phyloP scores from a whole-genome alignment of 2,329 filamentous ascomycete genomes.

The Xylaria sp. region DNA sequence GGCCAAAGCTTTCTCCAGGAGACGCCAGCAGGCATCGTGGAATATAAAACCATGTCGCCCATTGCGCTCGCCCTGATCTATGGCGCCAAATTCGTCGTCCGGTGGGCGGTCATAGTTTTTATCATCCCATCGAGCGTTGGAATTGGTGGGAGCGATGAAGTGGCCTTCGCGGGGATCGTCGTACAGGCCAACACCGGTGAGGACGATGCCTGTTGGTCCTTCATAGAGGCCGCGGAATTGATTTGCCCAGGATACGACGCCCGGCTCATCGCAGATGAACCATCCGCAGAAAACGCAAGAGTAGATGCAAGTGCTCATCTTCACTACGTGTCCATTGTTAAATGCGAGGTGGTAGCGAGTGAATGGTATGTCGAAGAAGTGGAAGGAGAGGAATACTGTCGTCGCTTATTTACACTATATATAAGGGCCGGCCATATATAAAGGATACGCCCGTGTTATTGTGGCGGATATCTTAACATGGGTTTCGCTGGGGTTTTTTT shows the following conservation, averaged over 20 bases:
- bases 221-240: neutral
- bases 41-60: neutral
- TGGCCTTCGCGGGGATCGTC: neutral
- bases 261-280: neutral
- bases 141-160: neutral
- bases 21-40: slow-evolving; percentile 5
- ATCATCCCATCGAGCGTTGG: neutral
- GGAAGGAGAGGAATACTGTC: neutral
- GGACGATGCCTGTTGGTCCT: neutral
- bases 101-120: neutral
- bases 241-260: neutral
- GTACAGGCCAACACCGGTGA: neutral
- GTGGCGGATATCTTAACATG: no score
- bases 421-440: no score
- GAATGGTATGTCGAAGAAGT: neutral
- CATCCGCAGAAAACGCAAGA: neutral
- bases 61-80: neutral
- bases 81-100: neutral
- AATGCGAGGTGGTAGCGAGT: neutral
- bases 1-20: neutral
- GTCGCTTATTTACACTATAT: neutral
- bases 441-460: no score
- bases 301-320: neutral
- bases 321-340: neutral
- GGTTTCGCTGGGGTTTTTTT: no score